These are phyloP conservation scores for Nothophoma quercina DNA, from an alignment of 2,329 filamentous ascomycete species.

Conservation along the genomic window DNA sequence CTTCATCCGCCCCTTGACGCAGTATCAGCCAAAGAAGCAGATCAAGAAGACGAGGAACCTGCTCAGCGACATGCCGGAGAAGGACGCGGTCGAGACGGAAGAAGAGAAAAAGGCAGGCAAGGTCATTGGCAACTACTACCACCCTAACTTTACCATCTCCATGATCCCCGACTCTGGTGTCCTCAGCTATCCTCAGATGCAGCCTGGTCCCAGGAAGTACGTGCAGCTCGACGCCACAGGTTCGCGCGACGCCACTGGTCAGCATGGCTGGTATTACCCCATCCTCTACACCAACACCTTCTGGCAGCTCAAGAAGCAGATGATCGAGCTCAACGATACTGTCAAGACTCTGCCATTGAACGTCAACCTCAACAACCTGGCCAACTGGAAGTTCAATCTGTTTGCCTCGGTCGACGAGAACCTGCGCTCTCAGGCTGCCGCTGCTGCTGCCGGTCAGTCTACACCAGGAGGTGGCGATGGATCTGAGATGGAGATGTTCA, in stretches of 20 bases:
- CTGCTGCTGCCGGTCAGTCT: slow-evolving; percentile 75
- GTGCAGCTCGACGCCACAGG: slow-evolving; percentile 80
- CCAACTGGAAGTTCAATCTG: slow-evolving; percentile 87
- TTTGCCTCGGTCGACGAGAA: slow-evolving; percentile 86
- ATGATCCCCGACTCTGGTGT: slow-evolving; percentile 83
- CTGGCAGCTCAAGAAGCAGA: slow-evolving; percentile 92
- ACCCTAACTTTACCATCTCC: slow-evolving; percentile 90
- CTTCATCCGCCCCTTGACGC: slow-evolving; percentile 84
- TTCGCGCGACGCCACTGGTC: slow-evolving; percentile 81
- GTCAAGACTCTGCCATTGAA: slow-evolving; percentile 82
- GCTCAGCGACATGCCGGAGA: slow-evolving; percentile 61
- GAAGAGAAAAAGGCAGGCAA: slow-evolving; percentile 66
- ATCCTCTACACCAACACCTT: slow-evolving; percentile 94
- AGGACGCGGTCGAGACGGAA: slow-evolving; percentile 59
- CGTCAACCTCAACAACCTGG: slow-evolving; percentile 81
- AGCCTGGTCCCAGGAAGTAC: slow-evolving; percentile 78
- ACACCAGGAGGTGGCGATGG: slow-evolving; percentile 84
- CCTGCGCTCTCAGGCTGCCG: slow-evolving; percentile 80
- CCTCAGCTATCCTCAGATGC: slow-evolving; percentile 70
- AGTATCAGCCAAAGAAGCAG: slow-evolving; percentile 93
- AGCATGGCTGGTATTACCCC: slow-evolving; percentile 94
- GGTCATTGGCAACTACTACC: slow-evolving; percentile 86
- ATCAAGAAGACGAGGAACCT: slow-evolving; percentile 85
- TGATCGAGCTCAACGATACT: slow-evolving; percentile 90
- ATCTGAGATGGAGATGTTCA: slow-evolving; percentile 95